Conservation (phyloP, 192 early-diverging fungal genomes). For the Coemansia sp. region DNA sequence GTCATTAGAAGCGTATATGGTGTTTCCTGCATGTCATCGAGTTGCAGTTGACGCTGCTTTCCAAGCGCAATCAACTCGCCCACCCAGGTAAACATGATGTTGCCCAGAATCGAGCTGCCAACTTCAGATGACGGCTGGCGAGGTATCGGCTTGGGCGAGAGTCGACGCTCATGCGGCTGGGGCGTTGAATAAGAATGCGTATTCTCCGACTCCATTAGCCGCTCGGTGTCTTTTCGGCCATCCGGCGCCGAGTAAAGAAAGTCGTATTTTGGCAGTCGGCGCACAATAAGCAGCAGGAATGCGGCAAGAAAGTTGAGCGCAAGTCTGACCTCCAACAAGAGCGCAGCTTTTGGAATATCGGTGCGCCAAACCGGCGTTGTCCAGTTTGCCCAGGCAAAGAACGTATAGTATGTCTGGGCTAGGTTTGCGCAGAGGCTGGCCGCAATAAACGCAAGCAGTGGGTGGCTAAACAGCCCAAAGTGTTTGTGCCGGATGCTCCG, state of each 20-base stretch:
- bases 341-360: not conserved
- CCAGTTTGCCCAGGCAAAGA: conserved; percentile 17
- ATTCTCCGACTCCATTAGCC: not conserved
- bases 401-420: conserved; percentile 18
- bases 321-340: not conserved
- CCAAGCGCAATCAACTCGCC: conserved; percentile 12
- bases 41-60: conserved; percentile 16
- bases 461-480: conserved; percentile 23
- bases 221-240: not conserved
- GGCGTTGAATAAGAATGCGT: not conserved
- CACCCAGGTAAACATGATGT: conserved; percentile 31
- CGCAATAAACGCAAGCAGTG: conserved; percentile 12
- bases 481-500: conserved; percentile 4
- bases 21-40: conserved; percentile 15
- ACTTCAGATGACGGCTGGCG: conserved; percentile 19
- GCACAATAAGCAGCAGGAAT: conserved; percentile 23
- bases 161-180: not conserved
- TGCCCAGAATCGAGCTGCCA: conserved; percentile 25
- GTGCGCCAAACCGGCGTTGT: conserved; percentile 8
- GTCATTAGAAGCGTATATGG: conserved; percentile 4
- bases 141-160: not conserved
- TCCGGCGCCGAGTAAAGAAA: not conserved
- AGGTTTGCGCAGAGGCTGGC: conserved; percentile 9
- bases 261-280: conserved; percentile 11
- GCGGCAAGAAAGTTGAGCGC: not conserved